phyloP scores from a whole-genome alignment of 129 eudicot species.

The Centrapalus pauciflorus region DNA sequence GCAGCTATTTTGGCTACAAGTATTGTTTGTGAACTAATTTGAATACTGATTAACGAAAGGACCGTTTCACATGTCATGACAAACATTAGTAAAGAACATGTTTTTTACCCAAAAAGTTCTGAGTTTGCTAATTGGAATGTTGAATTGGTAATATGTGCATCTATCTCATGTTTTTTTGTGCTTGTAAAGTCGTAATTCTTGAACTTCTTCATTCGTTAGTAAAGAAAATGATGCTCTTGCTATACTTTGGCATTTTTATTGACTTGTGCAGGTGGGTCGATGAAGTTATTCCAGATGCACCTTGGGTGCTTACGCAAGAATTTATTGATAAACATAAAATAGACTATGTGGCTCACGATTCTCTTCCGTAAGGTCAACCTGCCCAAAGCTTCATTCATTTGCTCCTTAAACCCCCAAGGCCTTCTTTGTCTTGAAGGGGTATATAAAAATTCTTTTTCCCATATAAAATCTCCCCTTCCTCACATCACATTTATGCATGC shows the following conservation, averaged over 20 bases:
- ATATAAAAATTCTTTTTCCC: not conserved
- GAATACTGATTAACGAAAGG: not conserved
- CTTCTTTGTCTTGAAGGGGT: not conserved
- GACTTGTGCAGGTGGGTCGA: slow-evolving; percentile 84
- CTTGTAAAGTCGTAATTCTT: not conserved
- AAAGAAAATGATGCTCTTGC: not conserved
- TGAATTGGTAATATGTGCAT: not conserved
- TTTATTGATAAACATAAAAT: slow-evolving; percentile 87
- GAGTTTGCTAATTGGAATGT: not conserved
- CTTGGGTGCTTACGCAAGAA: slow-evolving; percentile 87
- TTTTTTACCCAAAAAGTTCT: not conserved
- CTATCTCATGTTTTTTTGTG: not conserved
- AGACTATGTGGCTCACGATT: slow-evolving; percentile 93
- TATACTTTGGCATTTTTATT: not conserved
- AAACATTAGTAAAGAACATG: not conserved
- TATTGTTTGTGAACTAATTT: not conserved
- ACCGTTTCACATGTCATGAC: not conserved
- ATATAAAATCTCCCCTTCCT: not conserved
- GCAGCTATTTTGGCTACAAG: not conserved
- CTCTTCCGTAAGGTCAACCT: slow-evolving; percentile 81
- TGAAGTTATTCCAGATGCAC: slow-evolving; percentile 98
- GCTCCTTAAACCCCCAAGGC: not conserved
- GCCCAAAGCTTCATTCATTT: slow-evolving; percentile 9
- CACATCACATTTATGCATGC: not conserved
- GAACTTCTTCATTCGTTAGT: not conserved